Evolutionary conservation across 2,329 filamentous ascomycete genomes (phyloP), one percentile per base, ranked within the genome.

Genomic region (Pezicula neosporulosa): DNA sequence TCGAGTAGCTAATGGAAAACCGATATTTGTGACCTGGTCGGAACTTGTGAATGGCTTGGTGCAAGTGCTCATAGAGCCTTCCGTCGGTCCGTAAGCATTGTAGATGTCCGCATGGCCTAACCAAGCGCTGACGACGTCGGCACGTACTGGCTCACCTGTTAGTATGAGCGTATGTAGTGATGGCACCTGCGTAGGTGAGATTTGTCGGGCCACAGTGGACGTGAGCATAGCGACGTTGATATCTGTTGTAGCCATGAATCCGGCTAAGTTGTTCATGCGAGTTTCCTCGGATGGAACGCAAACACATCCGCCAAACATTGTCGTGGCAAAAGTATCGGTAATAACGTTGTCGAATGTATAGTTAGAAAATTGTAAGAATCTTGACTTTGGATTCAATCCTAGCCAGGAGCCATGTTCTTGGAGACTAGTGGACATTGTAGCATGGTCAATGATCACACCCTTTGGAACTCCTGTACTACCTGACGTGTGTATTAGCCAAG

Each of bases 61-160:
- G 21, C 42, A 44, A 16, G 42, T 44, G 27, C 24, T 33, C 24
- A 33, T 30, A 30, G 42, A 44, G 21, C 42, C 42, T 44, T 44
- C 42, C 5, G 42, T 44, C n/a, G 42, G 42, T n/a, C 42, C 42
- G 27, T 44, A 44, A 16, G 13, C 81, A 74, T 2, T 80, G 78
- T 0, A 78, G 78, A 54, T 49, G 28, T 50, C 42, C 16, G 21
- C 41, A 44, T 35, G 43, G 33, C 33, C 48, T 47, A n/a, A 38
- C 50, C 42, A 44, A n/a, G 42, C 33, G 42, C 42, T 66, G 12
- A 70, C 65, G 4, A 74, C 56, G 24, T 71, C 59, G 33, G 67
- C 73, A 33, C 68, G 67, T 47, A 72, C 42, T 44, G 42, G 42
- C 27, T 44, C 42, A 30, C 42, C 42, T 16, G 42, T 44, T 69